Conservation (phyloP, 768 basidiomycete species). For the Floccularia luteovirens region DNA sequence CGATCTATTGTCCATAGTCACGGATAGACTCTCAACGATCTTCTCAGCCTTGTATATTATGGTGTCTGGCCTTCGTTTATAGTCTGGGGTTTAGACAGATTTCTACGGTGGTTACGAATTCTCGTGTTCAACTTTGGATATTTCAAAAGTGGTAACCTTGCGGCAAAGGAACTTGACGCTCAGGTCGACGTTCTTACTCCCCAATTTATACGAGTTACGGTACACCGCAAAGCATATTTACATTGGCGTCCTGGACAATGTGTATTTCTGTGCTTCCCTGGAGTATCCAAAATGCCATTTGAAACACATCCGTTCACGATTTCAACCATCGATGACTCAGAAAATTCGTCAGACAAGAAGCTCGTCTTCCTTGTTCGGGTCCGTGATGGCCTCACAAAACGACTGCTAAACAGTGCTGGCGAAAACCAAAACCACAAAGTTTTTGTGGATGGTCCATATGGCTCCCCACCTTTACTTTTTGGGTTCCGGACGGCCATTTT, state of each 20-base stretch:
- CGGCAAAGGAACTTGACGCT: slow-evolving; percentile 13
- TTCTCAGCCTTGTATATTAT: slow-evolving; percentile 18
- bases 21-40: slow-evolving; percentile 1
- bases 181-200: slow-evolving; percentile 34
- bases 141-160: slow-evolving; percentile 15
- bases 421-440: slow-evolving; percentile 24
- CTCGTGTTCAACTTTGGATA: slow-evolving; percentile 34
- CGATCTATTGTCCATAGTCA: not conserved
- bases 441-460: slow-evolving; percentile 48
- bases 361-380: slow-evolving; percentile 55
- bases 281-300: slow-evolving; percentile 32
- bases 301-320: slow-evolving; percentile 63
- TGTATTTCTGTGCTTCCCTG: slow-evolving; percentile 42
- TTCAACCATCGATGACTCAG: slow-evolving; percentile 26
- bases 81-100: slow-evolving; percentile 49
- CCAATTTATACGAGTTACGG: slow-evolving; percentile 35
- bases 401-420: slow-evolving; percentile 25
- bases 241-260: slow-evolving; percentile 50
- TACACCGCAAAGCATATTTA: slow-evolving; percentile 27
- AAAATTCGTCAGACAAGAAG: slow-evolving; percentile 20
- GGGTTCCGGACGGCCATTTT: slow-evolving; percentile 31
- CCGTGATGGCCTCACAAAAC: slow-evolving; percentile 51
- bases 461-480: slow-evolving; percentile 23
- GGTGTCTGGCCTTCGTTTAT: slow-evolving; percentile 44
- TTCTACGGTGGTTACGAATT: slow-evolving; percentile 38